phyloP scores from a whole-genome alignment of 2,329 filamentous ascomycete species.

The Pseudocercospora fuligena region DNA sequence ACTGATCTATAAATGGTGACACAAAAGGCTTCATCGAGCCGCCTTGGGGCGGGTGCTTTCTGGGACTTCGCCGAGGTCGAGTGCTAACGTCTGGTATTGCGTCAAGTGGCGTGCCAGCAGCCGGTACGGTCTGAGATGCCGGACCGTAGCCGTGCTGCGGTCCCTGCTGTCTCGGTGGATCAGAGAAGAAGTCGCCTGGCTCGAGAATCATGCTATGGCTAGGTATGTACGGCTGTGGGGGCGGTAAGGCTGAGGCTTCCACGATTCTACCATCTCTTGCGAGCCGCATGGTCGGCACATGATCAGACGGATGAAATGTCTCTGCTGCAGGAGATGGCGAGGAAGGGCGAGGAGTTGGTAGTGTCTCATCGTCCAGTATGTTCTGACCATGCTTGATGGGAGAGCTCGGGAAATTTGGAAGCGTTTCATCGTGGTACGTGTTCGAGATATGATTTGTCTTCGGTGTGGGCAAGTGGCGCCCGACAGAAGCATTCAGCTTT shows the following conservation, averaged over 20 bases:
- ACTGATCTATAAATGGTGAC: conserved; percentile 31
- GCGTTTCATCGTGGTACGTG: neutral
- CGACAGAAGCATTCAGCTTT: conserved; percentile 47
- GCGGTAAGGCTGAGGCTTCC: conserved; percentile 20
- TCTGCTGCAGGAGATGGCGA: conserved; percentile 33
- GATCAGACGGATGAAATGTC: conserved; percentile 30
- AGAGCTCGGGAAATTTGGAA: conserved; percentile 18
- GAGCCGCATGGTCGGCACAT: conserved; percentile 29
- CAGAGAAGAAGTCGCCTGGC: neutral
- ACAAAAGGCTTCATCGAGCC: conserved; percentile 40
- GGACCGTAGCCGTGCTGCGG: conserved; percentile 22
- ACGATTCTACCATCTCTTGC: conserved; percentile 31
- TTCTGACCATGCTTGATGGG: conserved; percentile 13
- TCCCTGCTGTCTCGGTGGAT: neutral
- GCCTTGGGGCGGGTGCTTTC: conserved; percentile 24
- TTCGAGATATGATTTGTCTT: neutral
- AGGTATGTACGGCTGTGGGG: conserved; percentile 23
- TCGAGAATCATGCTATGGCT: conserved; percentile 8
- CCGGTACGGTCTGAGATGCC: conserved; percentile 19
- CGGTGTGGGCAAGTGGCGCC: neutral
- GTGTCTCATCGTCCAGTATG: neutral
- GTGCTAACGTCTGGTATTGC: conserved; percentile 31
- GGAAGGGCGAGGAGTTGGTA: conserved; percentile 40
- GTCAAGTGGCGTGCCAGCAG: conserved; percentile 32
- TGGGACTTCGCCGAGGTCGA: conserved; percentile 26